These are phyloP conservation scores for Wickerhamiella parazyma DNA, from an alignment of 805 yeast species.

Conservation along the genomic window DNA sequence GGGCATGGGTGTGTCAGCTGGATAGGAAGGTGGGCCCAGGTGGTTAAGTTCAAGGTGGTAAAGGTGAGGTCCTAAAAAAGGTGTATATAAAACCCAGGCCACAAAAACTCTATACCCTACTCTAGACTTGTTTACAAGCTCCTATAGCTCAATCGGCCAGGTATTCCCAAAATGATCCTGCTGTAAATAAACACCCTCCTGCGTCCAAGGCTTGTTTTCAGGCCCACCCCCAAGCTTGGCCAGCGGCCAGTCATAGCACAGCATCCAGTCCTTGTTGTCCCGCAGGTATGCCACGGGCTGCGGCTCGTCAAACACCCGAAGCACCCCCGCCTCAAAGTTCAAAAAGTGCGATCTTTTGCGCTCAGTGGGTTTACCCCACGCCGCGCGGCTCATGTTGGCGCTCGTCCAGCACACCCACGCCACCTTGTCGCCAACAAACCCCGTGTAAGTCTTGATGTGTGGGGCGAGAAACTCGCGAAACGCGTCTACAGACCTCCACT, in stretches of 20 bases:
- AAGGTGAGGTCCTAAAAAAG: too few relatives aligned
- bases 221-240: constrained; percentile 30
- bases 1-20: constrained; percentile 5
- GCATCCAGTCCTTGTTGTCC: constrained; percentile 23
- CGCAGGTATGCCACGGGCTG: background rate
- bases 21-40: background rate
- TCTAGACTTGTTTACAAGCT: too few relatives aligned
- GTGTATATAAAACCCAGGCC: too few relatives aligned
- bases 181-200: constrained; percentile 4
- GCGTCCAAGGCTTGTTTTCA: constrained; percentile 38
- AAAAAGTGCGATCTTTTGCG: constrained; percentile 18
- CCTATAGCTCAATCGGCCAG: too few relatives aligned
- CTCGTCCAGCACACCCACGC: constrained; percentile 61
- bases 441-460: constrained; percentile 57
- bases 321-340: constrained; percentile 44
- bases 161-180: too few relatives aligned
- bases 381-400: constrained; percentile 61
- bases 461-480: constrained; percentile 33
- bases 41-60: too few relatives aligned
- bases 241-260: constrained; percentile 47
- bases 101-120: too few relatives aligned
- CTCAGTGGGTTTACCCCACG: constrained; percentile 52
- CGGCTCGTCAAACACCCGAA: constrained; percentile 17
- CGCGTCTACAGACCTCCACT: constrained; percentile 30
- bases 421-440: constrained; percentile 28